These are phyloP conservation scores for Trichosporon coremiiforme DNA, from an alignment of 1,284 basidiomycete genomes.

Conservation along the genomic window DNA sequence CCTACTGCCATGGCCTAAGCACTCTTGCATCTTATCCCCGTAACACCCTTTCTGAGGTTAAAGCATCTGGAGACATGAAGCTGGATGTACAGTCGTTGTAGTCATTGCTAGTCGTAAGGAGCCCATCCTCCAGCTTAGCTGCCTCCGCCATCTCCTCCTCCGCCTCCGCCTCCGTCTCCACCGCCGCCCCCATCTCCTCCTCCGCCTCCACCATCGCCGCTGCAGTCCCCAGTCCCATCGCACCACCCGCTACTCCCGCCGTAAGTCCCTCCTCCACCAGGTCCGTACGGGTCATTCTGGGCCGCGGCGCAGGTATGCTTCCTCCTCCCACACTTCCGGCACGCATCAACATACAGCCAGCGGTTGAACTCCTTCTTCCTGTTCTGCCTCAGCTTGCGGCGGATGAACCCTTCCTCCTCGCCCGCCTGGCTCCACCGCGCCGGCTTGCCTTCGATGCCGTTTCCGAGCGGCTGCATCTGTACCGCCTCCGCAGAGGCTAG, in stretches of 20 bases:
- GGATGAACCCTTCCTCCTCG: neutral
- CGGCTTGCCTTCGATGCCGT: too few relatives aligned
- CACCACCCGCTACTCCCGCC: neutral
- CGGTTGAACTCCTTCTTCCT: neutral
- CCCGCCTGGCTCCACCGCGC: neutral
- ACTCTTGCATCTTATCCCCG: too few relatives aligned
- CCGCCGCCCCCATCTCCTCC: neutral
- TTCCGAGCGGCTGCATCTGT: too few relatives aligned
- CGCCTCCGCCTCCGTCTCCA: neutral
- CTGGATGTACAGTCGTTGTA: too few relatives aligned
- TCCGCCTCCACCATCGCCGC: neutral
- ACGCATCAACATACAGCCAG: slow-evolving; percentile 2
- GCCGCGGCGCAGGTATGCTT: neutral
- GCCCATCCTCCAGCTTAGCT: neutral
- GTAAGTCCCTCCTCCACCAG: neutral
- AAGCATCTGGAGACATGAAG: too few relatives aligned
- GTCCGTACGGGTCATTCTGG: neutral
- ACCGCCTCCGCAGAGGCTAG: neutral
- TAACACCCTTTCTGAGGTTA: too few relatives aligned
- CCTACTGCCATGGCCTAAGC: too few relatives aligned
- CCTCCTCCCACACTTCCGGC: neutral
- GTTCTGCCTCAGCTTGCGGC: neutral
- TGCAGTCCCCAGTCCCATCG: neutral
- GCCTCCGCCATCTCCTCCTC: neutral
- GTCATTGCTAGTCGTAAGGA: neutral